Percentiles rank a stretch among this genome's conserved stretches.
Evolutionary conservation across 306 rosid species (phyloP).

Genomic region (Vigna radiata): DNA sequence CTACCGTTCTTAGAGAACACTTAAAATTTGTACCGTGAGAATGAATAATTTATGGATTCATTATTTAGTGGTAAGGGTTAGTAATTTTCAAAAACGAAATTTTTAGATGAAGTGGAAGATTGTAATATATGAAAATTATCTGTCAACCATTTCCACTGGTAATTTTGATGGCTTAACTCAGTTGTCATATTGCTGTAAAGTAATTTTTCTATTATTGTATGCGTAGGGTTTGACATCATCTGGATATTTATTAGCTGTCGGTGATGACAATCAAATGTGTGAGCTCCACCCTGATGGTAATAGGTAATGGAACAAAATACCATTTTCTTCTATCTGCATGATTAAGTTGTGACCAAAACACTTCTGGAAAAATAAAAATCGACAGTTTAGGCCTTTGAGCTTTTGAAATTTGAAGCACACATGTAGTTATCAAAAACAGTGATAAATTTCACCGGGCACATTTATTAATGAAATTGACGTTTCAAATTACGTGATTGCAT

Average conservation of each 20-base stretch:
- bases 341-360: slow-evolving; percentile 19
- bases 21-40: not conserved
- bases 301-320: slow-evolving; percentile 55
- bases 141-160: slow-evolving; percentile 16
- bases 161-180: slow-evolving; percentile 20
- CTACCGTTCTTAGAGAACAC: slow-evolving; percentile 16
- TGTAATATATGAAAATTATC: slow-evolving; percentile 15
- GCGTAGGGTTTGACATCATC: slow-evolving; percentile 55
- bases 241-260: slow-evolving; percentile 81
- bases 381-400: not conserved
- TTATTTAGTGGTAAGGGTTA: slow-evolving; percentile 3
- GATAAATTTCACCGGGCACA: not conserved
- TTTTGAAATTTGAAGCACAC: slow-evolving; percentile 19
- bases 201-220: slow-evolving; percentile 9
- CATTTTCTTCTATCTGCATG: slow-evolving; percentile 37
- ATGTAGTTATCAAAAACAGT: slow-evolving; percentile 31
- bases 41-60: not conserved
- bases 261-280: slow-evolving; percentile 84
- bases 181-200: slow-evolving; percentile 20
- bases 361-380: slow-evolving; percentile 28
- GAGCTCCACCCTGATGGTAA: slow-evolving; percentile 98
- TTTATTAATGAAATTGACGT: not conserved
- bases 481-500: slow-evolving; percentile 33
- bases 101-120: slow-evolving; percentile 27
- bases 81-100: slow-evolving; percentile 22